Percentiles rank a stretch among this genome's conserved stretches.
These are phyloP conservation scores for Akanthomyces lecanii DNA, from an alignment of 2,329 filamentous ascomycete genomes.

Conservation along the genomic window DNA sequence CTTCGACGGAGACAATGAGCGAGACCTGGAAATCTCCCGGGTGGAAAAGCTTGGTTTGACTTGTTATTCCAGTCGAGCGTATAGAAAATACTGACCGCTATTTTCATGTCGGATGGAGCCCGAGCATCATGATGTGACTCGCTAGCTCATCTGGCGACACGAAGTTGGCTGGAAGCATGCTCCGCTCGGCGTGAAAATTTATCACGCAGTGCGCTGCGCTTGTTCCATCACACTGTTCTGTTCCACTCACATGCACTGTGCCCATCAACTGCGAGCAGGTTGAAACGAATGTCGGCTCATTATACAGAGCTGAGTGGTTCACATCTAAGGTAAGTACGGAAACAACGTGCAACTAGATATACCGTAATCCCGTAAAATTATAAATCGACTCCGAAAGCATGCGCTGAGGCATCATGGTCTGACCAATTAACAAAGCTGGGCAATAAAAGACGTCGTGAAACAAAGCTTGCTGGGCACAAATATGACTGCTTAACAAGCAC, in stretches of 20 bases:
- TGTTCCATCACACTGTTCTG: background rate
- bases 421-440: constrained; percentile 12
- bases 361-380: constrained; percentile 17
- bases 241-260: background rate
- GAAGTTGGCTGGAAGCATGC: background rate
- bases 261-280: background rate
- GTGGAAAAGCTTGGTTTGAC: background rate
- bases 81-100: too few species aligned
- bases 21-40: background rate
- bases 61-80: too few species aligned
- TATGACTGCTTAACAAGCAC: constrained; percentile 63
- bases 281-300: background rate
- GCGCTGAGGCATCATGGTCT: constrained; percentile 15
- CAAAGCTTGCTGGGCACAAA: constrained; percentile 11
- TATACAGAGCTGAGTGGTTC: constrained; percentile 8
- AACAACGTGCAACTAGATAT: constrained; percentile 14
- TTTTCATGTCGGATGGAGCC: background rate
- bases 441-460: constrained; percentile 14
- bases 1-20: background rate
- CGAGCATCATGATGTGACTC: background rate
- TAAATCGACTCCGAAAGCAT: constrained; percentile 11
- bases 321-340: constrained; percentile 11
- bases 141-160: background rate
- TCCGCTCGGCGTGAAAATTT: background rate
- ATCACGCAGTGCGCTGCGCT: background rate